Evolutionary conservation across 2,329 filamentous ascomycete genomes (phyloP).

Genomic region (Aspergillus hiratsukae): DNA sequence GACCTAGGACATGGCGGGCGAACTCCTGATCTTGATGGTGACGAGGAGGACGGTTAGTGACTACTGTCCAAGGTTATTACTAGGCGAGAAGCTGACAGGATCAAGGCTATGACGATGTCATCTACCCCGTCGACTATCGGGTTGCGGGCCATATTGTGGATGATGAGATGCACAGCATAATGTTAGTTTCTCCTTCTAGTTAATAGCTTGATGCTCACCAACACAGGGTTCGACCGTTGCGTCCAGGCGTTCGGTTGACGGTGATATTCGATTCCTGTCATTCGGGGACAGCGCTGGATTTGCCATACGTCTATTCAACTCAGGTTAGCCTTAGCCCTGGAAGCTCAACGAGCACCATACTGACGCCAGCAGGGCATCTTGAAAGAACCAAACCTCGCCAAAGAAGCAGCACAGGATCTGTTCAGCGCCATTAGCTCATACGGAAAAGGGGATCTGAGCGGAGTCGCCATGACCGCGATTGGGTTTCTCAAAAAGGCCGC

Average conservation of each 20-base stretch:
- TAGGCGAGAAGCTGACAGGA: background rate
- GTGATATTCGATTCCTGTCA: conserved; percentile 67
- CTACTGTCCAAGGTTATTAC: too few species aligned
- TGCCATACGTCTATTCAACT: conserved; percentile 65
- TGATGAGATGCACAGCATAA: conserved; percentile 70
- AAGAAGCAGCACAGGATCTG: conserved; percentile 61
- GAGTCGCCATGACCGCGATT: conserved; percentile 75
- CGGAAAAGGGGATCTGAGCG: conserved; percentile 73
- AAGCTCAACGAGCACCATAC: background rate
- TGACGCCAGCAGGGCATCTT: conserved; percentile 46
- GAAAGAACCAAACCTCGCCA: conserved; percentile 64
- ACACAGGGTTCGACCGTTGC: conserved; percentile 64
- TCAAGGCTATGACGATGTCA: conserved; percentile 66
- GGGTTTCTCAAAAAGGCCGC: conserved; percentile 85
- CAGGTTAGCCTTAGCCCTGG: conserved; percentile 29
- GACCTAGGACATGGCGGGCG: conserved; percentile 66
- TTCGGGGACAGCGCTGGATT: conserved; percentile 61
- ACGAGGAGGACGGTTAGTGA: conserved; percentile 63
- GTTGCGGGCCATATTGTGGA: conserved; percentile 69
- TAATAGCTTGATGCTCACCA: background rate
- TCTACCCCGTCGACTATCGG: conserved; percentile 71
- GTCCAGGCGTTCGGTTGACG: conserved; percentile 74
- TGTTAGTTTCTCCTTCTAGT: conserved; percentile 35
- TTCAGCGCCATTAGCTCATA: conserved; percentile 68
- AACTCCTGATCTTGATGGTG: conserved; percentile 66